Base-by-base conservation (phyloP, 257 asterid species). In the Scutellaria baicalensis region DNA sequence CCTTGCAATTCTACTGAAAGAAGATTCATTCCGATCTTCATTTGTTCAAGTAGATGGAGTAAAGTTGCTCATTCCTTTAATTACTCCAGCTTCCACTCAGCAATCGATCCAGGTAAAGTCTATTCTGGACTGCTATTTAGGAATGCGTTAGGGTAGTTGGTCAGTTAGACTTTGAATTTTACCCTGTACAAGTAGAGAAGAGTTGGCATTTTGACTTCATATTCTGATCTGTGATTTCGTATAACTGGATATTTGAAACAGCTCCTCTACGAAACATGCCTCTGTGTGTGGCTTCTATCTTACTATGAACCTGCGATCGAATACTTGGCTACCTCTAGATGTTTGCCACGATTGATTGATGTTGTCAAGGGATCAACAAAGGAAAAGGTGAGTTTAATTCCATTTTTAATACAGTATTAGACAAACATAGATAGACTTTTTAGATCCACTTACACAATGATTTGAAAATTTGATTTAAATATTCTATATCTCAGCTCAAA, bases 11-110 rank as follows among this genome's bases (percentile, higher is more conserved):
- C 78, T 91, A 50, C 82, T 91, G 72, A 87, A 75, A 80, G 97
- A 91, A 75, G 81, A 95, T 52, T 59, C 71, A 38, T 86, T 80
- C 48, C 85, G 97, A 73, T 84, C 86, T 67, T 82, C 81, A 70
- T 89, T 91, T 78, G 96, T 91, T 83, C 93, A 89, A 86, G 85
- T 70, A 63, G 92, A 87, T 80, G 97, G 97, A 67, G 95, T 91
- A 48, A 89, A 85, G 84, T 75, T 89, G 78, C 88, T 91, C 64
- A 77, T 86, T 78, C 97, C 96, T 59, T 76, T 87, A 36, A 91
- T 91, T 66, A 72, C 92, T 75, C 96, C 97, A 64, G 95, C 91
- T 57, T 91, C 97, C 49, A 85, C 85, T 69, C 97, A 87, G 78
- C 97, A 91, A 82, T 89, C 97, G 66, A 85, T 83, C 61, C 97